phyloP scores from a whole-genome alignment of 106 monocot genomes.

The Dioscorea zingiberensis region DNA sequence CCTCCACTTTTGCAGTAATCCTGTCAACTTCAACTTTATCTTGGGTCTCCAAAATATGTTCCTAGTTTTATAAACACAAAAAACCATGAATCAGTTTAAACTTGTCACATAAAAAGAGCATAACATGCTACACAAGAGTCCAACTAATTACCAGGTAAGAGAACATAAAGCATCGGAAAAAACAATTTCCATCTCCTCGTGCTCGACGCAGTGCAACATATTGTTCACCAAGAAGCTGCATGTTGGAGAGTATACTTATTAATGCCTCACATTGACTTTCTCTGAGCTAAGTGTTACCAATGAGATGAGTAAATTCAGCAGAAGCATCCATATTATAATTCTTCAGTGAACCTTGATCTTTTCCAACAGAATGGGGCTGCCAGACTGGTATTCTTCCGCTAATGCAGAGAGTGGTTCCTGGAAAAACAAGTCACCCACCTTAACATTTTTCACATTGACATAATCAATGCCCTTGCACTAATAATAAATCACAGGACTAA shows the following conservation, averaged over 20 bases:
- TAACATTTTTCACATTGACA: not conserved
- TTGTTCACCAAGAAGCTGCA: constrained; percentile 81
- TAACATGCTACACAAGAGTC: not conserved
- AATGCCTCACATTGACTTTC: not conserved
- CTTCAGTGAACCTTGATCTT: constrained; percentile 78
- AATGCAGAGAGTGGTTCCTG: constrained; percentile 88
- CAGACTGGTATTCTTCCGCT: constrained; percentile 78
- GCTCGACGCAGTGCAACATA: constrained; percentile 78
- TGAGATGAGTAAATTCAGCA: not conserved
- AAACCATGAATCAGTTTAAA: constrained; percentile 8
- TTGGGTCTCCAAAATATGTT: constrained; percentile 86
- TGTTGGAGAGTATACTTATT: constrained; percentile 2
- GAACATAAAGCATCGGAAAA: constrained; percentile 96
- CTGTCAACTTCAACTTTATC: constrained; percentile 66
- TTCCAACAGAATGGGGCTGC: constrained; percentile 71
- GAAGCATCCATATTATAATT: not conserved
- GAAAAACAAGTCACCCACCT: constrained; percentile 8
- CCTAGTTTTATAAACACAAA: constrained; percentile 34
- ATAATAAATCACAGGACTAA: not conserved
- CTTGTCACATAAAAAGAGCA: not conserved
- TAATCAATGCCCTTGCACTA: not conserved
- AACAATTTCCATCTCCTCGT: constrained; percentile 96
- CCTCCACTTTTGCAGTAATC: constrained; percentile 47
- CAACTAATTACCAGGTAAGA: constrained; percentile 73
- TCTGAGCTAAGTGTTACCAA: not conserved